Percentiles rank a stretch among this genome's conserved stretches.
Conservation (phyloP, 2,329 filamentous ascomycete species). For the Boeremia exigua region DNA sequence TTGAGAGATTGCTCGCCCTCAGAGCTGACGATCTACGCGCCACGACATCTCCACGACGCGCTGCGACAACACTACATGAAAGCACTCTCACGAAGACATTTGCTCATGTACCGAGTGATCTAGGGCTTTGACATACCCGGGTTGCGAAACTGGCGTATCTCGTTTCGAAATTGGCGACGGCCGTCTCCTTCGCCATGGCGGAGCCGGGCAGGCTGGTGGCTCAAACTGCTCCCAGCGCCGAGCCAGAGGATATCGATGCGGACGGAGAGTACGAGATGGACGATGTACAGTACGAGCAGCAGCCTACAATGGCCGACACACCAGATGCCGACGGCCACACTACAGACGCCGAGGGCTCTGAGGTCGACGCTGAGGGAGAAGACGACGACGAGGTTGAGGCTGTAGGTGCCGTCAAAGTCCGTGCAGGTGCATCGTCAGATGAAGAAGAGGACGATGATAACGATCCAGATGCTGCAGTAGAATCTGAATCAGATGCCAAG, state of each 20-base stretch:
- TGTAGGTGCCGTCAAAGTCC: conserved; percentile 51
- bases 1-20: background rate
- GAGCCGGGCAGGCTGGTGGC: conserved; percentile 49
- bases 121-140: conserved; percentile 21
- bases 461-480: conserved; percentile 49
- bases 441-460: conserved; percentile 50
- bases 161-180: conserved; percentile 48
- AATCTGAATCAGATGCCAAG: conserved; percentile 47
- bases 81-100: conserved; percentile 27
- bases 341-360: conserved; percentile 51
- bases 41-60: conserved; percentile 36
- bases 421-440: conserved; percentile 40
- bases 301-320: conserved; percentile 23
- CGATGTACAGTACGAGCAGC: conserved; percentile 41
- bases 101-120: conserved; percentile 33
- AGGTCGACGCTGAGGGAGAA: conserved; percentile 52
- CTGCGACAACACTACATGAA: conserved; percentile 34
- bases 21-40: conserved; percentile 29
- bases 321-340: conserved; percentile 40
- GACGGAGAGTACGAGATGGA: conserved; percentile 51
- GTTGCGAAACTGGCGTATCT: conserved; percentile 45
- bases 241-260: conserved; percentile 45
- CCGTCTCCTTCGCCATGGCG: conserved; percentile 51
- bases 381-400: conserved; percentile 59
- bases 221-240: conserved; percentile 39